Conservation (phyloP, 2,329 filamentous ascomycete species). For the Aspergillus fructus region DNA sequence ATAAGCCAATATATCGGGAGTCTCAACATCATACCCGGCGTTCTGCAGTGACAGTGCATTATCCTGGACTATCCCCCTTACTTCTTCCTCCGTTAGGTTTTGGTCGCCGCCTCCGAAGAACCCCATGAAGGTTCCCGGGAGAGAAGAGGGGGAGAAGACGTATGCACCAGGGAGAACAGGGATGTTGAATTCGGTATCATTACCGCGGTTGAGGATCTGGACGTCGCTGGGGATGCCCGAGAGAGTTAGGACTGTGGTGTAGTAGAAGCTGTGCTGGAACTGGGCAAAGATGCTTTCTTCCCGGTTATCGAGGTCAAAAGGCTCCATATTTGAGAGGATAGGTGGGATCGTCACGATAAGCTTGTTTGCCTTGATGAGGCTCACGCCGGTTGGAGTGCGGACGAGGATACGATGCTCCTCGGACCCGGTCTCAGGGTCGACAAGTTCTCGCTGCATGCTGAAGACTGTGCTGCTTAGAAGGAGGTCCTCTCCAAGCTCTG, state of each 20-base stretch:
- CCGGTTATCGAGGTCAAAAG: constrained; percentile 31
- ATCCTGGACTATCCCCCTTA: constrained; percentile 7
- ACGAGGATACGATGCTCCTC: constrained; percentile 24
- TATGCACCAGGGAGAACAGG: constrained; percentile 9
- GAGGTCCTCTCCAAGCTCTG: constrained; percentile 28
- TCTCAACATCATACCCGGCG: not conserved
- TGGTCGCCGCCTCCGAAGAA: not conserved
- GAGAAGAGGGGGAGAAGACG: not conserved
- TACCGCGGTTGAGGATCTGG: constrained; percentile 9
- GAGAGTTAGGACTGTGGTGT: constrained; percentile 32
- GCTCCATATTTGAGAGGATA: constrained; percentile 28
- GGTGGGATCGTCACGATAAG: constrained; percentile 41
- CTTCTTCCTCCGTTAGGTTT: not conserved
- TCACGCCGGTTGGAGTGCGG: constrained; percentile 22
- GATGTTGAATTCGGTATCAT: constrained; percentile 10
- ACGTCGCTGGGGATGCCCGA: constrained; percentile 18
- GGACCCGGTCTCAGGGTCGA: constrained; percentile 19
- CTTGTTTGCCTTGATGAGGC: constrained; percentile 33
- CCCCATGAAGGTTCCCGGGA: no score
- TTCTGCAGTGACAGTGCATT: constrained; percentile 4
- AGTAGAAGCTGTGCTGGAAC: constrained; percentile 25
- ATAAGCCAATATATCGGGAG: constrained; percentile 15
- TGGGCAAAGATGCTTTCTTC: constrained; percentile 37
- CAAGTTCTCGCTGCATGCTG: constrained; percentile 6
- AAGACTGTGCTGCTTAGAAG: constrained; percentile 39